A percentile compares a stretch with the other conserved stretches of the same genome.
Conservation (phyloP, 805 yeast genomes). For the Ogataea glucozyma region DNA sequence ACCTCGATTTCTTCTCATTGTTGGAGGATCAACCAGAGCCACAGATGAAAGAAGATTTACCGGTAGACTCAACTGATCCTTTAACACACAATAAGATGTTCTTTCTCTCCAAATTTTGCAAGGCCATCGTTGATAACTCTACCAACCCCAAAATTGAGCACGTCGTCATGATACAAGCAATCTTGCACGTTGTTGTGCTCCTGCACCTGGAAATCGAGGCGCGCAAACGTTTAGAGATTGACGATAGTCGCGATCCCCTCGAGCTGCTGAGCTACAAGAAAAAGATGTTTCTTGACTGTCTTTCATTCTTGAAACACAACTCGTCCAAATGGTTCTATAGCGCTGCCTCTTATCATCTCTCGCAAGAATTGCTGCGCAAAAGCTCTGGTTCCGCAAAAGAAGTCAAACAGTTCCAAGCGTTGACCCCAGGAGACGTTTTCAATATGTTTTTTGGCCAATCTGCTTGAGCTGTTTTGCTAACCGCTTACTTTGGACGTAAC, state of each 20-base stretch:
- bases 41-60: background rate
- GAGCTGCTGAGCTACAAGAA: slow-evolving; percentile 17
- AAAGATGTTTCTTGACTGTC: slow-evolving; percentile 17
- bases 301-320: slow-evolving; percentile 21
- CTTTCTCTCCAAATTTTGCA: slow-evolving; percentile 20
- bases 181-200: slow-evolving; percentile 32
- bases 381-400: background rate
- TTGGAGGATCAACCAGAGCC: slow-evolving; percentile 20
- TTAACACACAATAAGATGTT: slow-evolving; percentile 24
- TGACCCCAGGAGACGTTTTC: slow-evolving; percentile 20
- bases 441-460: slow-evolving; percentile 5
- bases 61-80: slow-evolving; percentile 19
- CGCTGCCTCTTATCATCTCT: slow-evolving; percentile 31
- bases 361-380: slow-evolving; percentile 19
- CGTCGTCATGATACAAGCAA: slow-evolving; percentile 29
- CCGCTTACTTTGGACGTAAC: no score
- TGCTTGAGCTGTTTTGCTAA: no score
- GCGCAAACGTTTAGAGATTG: slow-evolving; percentile 16
- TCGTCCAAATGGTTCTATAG: slow-evolving; percentile 34
- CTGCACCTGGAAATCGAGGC: slow-evolving; percentile 31
- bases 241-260: slow-evolving; percentile 10
- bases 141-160: slow-evolving; percentile 27
- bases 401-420: background rate
- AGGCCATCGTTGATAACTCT: slow-evolving; percentile 16
- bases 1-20: slow-evolving; percentile 32